Evolutionary conservation across 768 basidiomycete species (phyloP).

Genomic region (Sporobolomyces phaffii): DNA sequence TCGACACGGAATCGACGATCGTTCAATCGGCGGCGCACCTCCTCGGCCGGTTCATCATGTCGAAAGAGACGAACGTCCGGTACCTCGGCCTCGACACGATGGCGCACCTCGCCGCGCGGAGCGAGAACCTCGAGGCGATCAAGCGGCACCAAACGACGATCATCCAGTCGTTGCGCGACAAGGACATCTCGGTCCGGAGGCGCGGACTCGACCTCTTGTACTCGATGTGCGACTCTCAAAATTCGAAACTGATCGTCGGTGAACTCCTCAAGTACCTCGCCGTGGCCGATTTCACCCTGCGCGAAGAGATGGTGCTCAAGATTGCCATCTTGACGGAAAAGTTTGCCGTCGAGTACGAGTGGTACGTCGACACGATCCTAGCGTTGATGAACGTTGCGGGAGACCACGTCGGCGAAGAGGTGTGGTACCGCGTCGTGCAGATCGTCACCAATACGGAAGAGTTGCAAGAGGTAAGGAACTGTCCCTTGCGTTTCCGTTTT

Average conservation of each 20-base stretch:
- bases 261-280: slow-evolving; percentile 87
- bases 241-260: slow-evolving; percentile 90
- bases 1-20: slow-evolving; percentile 82
- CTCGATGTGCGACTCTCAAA: slow-evolving; percentile 98
- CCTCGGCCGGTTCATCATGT: slow-evolving; percentile 90
- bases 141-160: slow-evolving; percentile 95
- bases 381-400: slow-evolving; percentile 93
- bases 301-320: slow-evolving; percentile 98
- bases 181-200: slow-evolving; percentile 91
- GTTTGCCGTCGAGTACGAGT: slow-evolving; percentile 67
- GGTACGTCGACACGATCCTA: slow-evolving; percentile 92
- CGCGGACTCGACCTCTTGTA: slow-evolving; percentile 92
- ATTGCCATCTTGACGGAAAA: slow-evolving; percentile 98
- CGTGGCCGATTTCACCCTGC: slow-evolving; percentile 91
- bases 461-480: slow-evolving; percentile 65
- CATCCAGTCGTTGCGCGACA: slow-evolving; percentile 86
- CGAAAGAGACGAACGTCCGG: slow-evolving; percentile 96
- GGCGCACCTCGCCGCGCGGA: slow-evolving; percentile 92
- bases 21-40: slow-evolving; percentile 82
- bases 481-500: no score
- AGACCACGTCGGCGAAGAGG: slow-evolving; percentile 98
- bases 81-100: slow-evolving; percentile 97
- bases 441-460: slow-evolving; percentile 98
- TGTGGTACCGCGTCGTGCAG: slow-evolving; percentile 96
- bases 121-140: slow-evolving; percentile 82